Percentiles rank a stretch among this genome's conserved stretches.
Conservation (phyloP, 2,329 filamentous ascomycete genomes). For the Fusarium musae region DNA sequence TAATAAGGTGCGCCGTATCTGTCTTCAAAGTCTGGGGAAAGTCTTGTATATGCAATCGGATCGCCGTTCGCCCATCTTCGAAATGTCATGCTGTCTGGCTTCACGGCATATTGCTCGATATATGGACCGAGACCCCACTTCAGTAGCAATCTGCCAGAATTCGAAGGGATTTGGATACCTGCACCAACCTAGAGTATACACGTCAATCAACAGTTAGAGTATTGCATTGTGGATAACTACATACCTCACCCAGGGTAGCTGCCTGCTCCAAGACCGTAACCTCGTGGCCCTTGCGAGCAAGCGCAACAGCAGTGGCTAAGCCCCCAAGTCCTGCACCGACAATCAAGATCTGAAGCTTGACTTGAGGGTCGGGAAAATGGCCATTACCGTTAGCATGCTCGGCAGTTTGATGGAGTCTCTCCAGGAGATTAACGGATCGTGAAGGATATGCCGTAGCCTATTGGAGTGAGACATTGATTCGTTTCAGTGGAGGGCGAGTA, state of each 20-base stretch:
- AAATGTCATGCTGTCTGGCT: conserved; percentile 9
- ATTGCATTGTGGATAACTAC: fast-evolving
- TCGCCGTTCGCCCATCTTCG: conserved; percentile 1
- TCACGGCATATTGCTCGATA: neutral
- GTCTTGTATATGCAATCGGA: neutral
- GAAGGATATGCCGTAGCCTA: neutral
- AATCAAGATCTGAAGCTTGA: neutral
- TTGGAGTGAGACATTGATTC: neutral
- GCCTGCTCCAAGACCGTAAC: neutral
- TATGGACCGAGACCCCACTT: conserved; percentile 2
- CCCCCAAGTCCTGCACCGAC: conserved; percentile 5
- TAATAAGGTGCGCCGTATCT: neutral
- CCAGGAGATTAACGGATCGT: neutral
- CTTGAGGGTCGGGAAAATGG: neutral
- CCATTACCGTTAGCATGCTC: neutral
- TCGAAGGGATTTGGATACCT: conserved; percentile 5
- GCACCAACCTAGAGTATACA: neutral
- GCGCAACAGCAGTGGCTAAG: neutral
- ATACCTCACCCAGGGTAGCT: neutral
- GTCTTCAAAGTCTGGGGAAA: neutral
- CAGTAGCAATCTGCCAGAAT: neutral
- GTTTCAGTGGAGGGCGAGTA: neutral
- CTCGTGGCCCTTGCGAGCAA: neutral
- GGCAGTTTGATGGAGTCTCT: neutral
- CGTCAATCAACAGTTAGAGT: fast-evolving